A percentile compares a stretch with the other conserved stretches of the same genome.
phyloP scores from a whole-genome alignment of 2,329 filamentous ascomycete species.

The Fusarium nodosum region DNA sequence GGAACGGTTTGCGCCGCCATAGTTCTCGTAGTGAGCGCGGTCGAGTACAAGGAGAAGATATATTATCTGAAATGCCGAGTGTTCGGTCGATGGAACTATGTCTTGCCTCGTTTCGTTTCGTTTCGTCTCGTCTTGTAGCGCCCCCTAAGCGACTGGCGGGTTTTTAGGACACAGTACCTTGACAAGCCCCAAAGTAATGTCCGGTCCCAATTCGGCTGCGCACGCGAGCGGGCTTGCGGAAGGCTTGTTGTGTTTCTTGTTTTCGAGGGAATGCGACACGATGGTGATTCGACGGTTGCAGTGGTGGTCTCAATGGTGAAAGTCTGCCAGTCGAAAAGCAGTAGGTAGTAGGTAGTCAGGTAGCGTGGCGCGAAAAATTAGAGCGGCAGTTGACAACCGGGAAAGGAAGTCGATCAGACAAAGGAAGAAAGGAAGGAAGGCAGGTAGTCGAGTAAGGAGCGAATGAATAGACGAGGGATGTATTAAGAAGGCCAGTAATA shows the following conservation, averaged over 20 bases:
- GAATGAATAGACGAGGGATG: conserved; percentile 30
- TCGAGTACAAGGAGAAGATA: conserved; percentile 7
- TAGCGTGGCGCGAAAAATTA: conserved; percentile 41
- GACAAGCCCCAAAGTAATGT: conserved; percentile 13
- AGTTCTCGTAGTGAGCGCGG: conserved; percentile 7
- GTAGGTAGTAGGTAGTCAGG: conserved; percentile 5
- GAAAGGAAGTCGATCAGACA: conserved; percentile 37
- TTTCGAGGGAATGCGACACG: conserved; percentile 23
- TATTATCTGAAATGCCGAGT: conserved; percentile 1
- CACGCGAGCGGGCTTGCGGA: conserved; percentile 26
- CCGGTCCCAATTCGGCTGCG: conserved; percentile 35
- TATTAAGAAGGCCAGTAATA: conserved; percentile 14
- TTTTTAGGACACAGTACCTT: conserved; percentile 33
- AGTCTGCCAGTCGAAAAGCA: conserved; percentile 34
- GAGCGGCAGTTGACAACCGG: conserved; percentile 20
- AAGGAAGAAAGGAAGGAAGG: conserved; percentile 35
- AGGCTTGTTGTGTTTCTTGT: conserved; percentile 31
- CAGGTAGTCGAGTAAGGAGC: conserved; percentile 28
- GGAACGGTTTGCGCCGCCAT: conserved; percentile 53
- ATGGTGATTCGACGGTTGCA: conserved; percentile 38
- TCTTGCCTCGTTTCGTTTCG: conserved; percentile 20
- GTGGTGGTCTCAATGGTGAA: conserved; percentile 32
- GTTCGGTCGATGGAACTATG: conserved; percentile 11
- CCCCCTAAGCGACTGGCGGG: conserved; percentile 18
- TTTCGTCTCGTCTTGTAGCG: conserved; percentile 23